Evolutionary conservation across 2,329 filamentous ascomycete genomes (phyloP).

Genomic region (Didymella keratinophila): DNA sequence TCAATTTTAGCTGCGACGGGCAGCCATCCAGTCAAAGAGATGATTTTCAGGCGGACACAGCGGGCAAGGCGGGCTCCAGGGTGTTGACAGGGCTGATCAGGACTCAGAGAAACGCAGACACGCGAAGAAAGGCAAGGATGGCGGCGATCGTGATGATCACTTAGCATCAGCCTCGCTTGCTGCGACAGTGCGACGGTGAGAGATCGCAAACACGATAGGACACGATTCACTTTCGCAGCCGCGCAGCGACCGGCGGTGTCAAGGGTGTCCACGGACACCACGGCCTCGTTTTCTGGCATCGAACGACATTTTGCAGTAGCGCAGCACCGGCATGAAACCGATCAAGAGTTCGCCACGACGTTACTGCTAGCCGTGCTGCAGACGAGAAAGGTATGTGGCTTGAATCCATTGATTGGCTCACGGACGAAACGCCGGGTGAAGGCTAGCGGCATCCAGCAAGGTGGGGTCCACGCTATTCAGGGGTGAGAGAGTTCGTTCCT

Average conservation of each 20-base stretch:
- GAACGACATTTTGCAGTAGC: constrained; percentile 18
- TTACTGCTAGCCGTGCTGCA: constrained; percentile 24
- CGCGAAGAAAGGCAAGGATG: constrained; percentile 39
- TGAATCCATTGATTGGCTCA: constrained; percentile 13
- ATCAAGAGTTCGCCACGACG: constrained; percentile 38
- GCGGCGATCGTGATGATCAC: constrained; percentile 40
- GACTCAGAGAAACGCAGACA: constrained; percentile 45
- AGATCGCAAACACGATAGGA: constrained; percentile 15
- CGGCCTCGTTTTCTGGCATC: constrained; percentile 14
- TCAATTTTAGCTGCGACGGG: constrained; percentile 22
- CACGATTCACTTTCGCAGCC: constrained; percentile 2
- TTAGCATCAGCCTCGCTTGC: constrained; percentile 33
- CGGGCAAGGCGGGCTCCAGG: constrained; percentile 14
- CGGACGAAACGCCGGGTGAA: constrained; percentile 20
- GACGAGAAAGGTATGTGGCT: constrained; percentile 12
- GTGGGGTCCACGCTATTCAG: constrained; percentile 19
- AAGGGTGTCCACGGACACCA: constrained; percentile 3
- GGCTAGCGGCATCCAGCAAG: constrained; percentile 16
- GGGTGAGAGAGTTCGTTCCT: constrained; percentile 22
- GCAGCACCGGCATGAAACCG: constrained; percentile 21
- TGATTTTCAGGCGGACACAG: constrained; percentile 14
- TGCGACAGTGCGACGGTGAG: constrained; percentile 27
- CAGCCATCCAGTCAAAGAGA: constrained; percentile 34
- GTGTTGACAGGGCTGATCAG: constrained; percentile 47
- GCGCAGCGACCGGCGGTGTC: constrained; percentile 1